Conservation (phyloP, 257 asterid species). For the Solanum medicagineum region DNA sequence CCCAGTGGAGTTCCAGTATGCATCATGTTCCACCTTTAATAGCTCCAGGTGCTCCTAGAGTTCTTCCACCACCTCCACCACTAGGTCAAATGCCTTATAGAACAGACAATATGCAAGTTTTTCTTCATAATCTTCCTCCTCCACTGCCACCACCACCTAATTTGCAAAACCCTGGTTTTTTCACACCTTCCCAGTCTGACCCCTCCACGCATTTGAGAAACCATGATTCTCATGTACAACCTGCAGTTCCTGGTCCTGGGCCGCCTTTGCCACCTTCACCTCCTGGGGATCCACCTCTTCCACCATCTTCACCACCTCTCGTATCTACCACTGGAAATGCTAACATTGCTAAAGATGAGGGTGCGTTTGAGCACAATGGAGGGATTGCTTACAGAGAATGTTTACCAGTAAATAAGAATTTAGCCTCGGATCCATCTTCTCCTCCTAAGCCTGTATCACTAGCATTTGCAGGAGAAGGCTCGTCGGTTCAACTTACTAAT, state of each 20-base stretch:
- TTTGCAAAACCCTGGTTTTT: constrained; percentile 20
- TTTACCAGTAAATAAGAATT: constrained; percentile 6
- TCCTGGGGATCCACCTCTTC: constrained; percentile 47
- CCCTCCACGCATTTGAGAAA: constrained; percentile 9
- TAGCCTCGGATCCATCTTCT: constrained; percentile 15
- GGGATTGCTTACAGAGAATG: constrained; percentile 3
- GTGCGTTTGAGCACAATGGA: constrained; percentile 8
- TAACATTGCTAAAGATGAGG: not conserved
- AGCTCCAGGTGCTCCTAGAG: constrained; percentile 19
- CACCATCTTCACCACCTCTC: constrained; percentile 41
- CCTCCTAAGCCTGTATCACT: constrained; percentile 13
- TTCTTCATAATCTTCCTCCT: constrained; percentile 4
- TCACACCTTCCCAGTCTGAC: constrained; percentile 17
- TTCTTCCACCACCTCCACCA: constrained; percentile 30
- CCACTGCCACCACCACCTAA: constrained; percentile 15
- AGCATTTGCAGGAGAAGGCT: not conserved
- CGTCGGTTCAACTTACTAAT: constrained; percentile 1
- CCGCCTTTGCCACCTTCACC: constrained; percentile 43
- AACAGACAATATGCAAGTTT: constrained; percentile 13
- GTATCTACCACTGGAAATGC: not conserved
- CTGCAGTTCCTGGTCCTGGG: constrained; percentile 21
- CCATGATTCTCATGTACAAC: constrained; percentile 16
- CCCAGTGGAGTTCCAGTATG: constrained; percentile 38
- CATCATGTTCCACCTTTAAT: constrained; percentile 24
- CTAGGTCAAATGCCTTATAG: constrained; percentile 29